Evolutionary conservation across 768 basidiomycete species (phyloP).

Genomic region (Leccinum sublutescens): DNA sequence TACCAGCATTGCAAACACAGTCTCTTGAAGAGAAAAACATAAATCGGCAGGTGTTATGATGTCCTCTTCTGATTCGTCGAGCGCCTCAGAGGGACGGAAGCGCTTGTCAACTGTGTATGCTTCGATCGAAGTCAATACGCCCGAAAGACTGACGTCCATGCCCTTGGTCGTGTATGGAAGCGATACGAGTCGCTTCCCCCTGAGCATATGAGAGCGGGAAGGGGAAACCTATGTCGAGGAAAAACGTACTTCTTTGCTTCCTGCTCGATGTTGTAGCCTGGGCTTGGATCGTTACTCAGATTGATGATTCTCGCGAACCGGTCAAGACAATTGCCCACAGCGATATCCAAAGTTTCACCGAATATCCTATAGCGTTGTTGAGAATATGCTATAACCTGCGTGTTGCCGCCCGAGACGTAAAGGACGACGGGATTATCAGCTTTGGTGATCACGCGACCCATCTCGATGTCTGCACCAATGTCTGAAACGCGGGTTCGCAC

Average conservation of each 20-base stretch:
- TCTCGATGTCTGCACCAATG: slow-evolving; percentile 81
- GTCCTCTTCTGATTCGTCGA: slow-evolving; percentile 47
- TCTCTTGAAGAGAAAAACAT: slow-evolving; percentile 97
- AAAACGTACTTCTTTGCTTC: slow-evolving; percentile 77
- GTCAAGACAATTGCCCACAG: slow-evolving; percentile 98
- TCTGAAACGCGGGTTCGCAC: not conserved
- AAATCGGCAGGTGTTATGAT: slow-evolving; percentile 93
- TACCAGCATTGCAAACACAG: slow-evolving; percentile 96
- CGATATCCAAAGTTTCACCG: slow-evolving; percentile 97
- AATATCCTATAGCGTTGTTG: slow-evolving; percentile 97
- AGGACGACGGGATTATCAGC: slow-evolving; percentile 95
- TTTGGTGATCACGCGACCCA: slow-evolving; percentile 93
- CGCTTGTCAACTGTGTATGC: slow-evolving; percentile 84
- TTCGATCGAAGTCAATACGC: slow-evolving; percentile 85
- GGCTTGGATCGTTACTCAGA: slow-evolving; percentile 92
- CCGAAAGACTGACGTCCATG: slow-evolving; percentile 97
- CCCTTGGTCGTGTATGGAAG: slow-evolving; percentile 97
- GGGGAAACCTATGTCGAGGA: slow-evolving; percentile 1
- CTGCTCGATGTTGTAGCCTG: slow-evolving; percentile 97
- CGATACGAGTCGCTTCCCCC: slow-evolving; percentile 78
- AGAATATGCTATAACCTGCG: slow-evolving; percentile 98
- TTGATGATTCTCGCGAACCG: slow-evolving; percentile 95
- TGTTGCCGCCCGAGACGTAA: slow-evolving; percentile 98
- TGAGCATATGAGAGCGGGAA: slow-evolving; percentile 30
- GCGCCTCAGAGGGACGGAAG: slow-evolving; percentile 53